Conservation (phyloP, 805 yeast species). For the Torulaspora gathmanii region DNA sequence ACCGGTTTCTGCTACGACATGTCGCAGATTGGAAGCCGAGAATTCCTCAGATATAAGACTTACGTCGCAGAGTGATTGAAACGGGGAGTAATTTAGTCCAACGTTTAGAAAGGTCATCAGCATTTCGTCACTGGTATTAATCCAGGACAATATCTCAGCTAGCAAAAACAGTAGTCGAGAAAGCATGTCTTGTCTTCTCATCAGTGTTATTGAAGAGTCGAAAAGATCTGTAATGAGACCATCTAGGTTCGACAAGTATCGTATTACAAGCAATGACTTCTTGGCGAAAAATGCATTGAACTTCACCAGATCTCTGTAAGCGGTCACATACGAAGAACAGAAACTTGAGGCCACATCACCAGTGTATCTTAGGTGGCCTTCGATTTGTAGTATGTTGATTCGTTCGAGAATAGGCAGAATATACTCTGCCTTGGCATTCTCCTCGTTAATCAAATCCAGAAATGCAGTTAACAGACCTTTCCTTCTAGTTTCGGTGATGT, state of each 20-base stretch:
- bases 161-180: constrained; percentile 10
- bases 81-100: constrained; percentile 23
- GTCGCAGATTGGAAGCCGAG: constrained; percentile 14
- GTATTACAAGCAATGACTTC: constrained; percentile 14
- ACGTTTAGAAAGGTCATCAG: constrained; percentile 22
- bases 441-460: constrained; percentile 18
- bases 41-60: constrained; percentile 23
- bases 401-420: constrained; percentile 28
- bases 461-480: constrained; percentile 19
- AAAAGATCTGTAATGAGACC: constrained; percentile 18
- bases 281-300: constrained; percentile 34
- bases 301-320: constrained; percentile 32
- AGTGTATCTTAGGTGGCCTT: not conserved
- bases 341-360: constrained; percentile 21
- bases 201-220: constrained; percentile 1
- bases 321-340: constrained; percentile 32
- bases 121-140: constrained; percentile 15
- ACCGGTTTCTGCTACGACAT: constrained; percentile 6
- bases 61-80: not conserved
- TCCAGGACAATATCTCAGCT: constrained; percentile 10
- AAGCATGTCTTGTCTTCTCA: constrained; percentile 1
- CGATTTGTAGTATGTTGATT: constrained; percentile 34
- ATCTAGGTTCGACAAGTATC: constrained; percentile 17
- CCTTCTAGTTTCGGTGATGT: not conserved
- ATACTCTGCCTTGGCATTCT: constrained; percentile 31